A percentile compares a stretch with the other conserved stretches of the same genome.
These are phyloP conservation scores for Fusarium odoratissimum DNA, from an alignment of 2,329 filamentous ascomycete species.

Conservation along the genomic window DNA sequence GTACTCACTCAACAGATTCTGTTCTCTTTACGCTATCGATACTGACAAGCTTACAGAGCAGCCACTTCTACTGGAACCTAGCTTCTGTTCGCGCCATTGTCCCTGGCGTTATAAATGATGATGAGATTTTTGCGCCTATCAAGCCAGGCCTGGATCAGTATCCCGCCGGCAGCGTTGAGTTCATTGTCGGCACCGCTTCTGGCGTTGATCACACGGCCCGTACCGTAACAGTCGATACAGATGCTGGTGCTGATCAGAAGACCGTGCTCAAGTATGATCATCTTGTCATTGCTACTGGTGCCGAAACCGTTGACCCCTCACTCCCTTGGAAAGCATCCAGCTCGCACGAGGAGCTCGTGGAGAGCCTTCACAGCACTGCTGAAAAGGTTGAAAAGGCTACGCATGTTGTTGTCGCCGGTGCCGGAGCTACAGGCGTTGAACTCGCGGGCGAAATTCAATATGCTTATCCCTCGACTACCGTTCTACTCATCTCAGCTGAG, in stretches of 20 bases:
- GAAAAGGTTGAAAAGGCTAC: conserved; percentile 57
- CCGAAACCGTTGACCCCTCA: conserved; percentile 54
- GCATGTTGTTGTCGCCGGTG: conserved; percentile 68
- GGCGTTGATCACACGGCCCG: conserved; percentile 54
- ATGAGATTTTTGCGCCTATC: conserved; percentile 63
- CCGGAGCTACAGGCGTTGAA: conserved; percentile 67
- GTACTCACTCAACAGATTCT: conserved; percentile 47
- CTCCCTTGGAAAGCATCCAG: conserved; percentile 65
- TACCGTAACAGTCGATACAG: conserved; percentile 55
- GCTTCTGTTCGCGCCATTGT: conserved; percentile 67
- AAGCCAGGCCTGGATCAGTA: conserved; percentile 62
- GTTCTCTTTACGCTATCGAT: too few species aligned
- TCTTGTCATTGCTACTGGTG: conserved; percentile 68
- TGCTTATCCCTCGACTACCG: conserved; percentile 62
- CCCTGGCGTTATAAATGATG: conserved; percentile 60
- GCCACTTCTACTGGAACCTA: conserved; percentile 70
- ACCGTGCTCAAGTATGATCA: conserved; percentile 60
- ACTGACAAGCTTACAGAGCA: conserved; percentile 54
- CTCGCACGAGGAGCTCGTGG: conserved; percentile 58
- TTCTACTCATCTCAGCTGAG: conserved; percentile 60
- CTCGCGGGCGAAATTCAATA: conserved; percentile 65
- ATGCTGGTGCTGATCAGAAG: conserved; percentile 18
- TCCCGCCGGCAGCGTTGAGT: conserved; percentile 60
- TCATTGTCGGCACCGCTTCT: conserved; percentile 63
- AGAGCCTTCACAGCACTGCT: conserved; percentile 55